Conservation (phyloP, 148 eudicot genomes). For the Camellia lanceoleosa region DNA sequence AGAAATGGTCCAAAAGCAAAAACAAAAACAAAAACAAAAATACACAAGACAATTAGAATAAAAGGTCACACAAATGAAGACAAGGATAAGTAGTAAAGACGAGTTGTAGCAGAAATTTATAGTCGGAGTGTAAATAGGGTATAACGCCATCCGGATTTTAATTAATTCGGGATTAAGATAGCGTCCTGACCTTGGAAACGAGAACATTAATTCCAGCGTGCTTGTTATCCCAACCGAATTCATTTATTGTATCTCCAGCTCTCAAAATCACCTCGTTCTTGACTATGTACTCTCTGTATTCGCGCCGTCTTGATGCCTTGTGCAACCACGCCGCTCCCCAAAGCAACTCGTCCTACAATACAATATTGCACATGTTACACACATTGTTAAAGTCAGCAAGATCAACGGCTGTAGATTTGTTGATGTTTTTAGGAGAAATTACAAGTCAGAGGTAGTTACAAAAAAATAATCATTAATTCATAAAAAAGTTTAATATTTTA, state of each 20-base stretch:
- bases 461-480: no score
- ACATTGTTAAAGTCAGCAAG: not conserved
- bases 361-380: not conserved
- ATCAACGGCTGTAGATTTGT: not conserved
- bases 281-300: slow-evolving; percentile 79
- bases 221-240: slow-evolving; percentile 98
- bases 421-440: no score
- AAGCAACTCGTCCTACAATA: slow-evolving; percentile 71
- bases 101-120: not conserved
- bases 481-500: no score
- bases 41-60: slow-evolving; percentile 18
- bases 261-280: slow-evolving; percentile 75
- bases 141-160: not conserved
- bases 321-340: slow-evolving; percentile 99
- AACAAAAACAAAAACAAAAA: not conserved
- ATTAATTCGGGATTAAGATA: not conserved
- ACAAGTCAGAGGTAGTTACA: no score
- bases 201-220: slow-evolving; percentile 95
- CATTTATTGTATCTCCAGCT: slow-evolving; percentile 81
- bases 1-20: not conserved
- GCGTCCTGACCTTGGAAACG: slow-evolving; percentile 68
- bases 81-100: slow-evolving; percentile 30
- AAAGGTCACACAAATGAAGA: slow-evolving; percentile 5
- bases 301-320: slow-evolving; percentile 80
- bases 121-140: no score